phyloP scores from a whole-genome alignment of 192 early-diverging fungal species.

The Lunasporangiospora selenospora region DNA sequence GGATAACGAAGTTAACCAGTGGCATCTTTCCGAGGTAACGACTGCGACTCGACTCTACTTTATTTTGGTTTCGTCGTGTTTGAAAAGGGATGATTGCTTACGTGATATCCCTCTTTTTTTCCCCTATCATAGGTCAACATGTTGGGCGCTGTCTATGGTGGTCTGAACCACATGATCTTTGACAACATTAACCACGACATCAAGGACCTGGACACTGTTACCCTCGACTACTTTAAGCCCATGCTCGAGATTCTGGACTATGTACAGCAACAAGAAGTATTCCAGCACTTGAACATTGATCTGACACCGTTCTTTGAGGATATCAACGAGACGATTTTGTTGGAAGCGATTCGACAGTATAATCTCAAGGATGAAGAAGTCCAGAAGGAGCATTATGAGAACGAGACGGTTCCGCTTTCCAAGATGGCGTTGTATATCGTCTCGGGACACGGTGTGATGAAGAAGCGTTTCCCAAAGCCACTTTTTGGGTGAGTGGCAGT shows the following conservation, averaged over 20 bases:
- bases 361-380: constrained; percentile 39
- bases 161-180: constrained; percentile 51
- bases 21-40: constrained; percentile 65
- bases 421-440: constrained; percentile 45
- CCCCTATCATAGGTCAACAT: constrained; percentile 51
- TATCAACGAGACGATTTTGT: constrained; percentile 36
- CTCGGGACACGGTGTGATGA: constrained; percentile 31
- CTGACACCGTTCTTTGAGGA: constrained; percentile 45
- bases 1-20: constrained; percentile 52
- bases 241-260: constrained; percentile 39
- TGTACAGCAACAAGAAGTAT: constrained; percentile 45
- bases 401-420: constrained; percentile 38
- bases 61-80: too few relatives aligned
- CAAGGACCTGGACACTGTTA: constrained; percentile 28
- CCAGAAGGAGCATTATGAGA: constrained; percentile 36
- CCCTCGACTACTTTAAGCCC: constrained; percentile 22
- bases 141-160: constrained; percentile 53
- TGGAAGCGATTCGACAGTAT: constrained; percentile 23
- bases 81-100: background rate
- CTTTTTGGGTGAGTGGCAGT: constrained; percentile 40
- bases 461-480: constrained; percentile 39
- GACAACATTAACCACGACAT: constrained; percentile 49
- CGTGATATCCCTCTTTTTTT: background rate
- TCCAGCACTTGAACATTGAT: constrained; percentile 33
- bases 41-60: background rate